These are phyloP conservation scores for Brettanomyces naardenensis DNA, from an alignment of 805 yeast species.

Conservation along the genomic window DNA sequence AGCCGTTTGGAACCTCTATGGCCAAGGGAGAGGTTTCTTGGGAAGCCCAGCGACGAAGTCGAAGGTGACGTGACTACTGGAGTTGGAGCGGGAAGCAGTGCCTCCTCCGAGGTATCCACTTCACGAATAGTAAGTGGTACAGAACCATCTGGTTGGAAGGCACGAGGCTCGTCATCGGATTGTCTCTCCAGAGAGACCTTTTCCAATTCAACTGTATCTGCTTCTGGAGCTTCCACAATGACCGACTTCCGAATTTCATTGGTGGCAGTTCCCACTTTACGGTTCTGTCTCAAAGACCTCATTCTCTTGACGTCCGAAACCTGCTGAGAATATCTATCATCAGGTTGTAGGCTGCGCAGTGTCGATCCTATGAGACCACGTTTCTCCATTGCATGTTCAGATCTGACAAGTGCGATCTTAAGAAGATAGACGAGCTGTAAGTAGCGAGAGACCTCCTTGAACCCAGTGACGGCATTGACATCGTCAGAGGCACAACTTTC, in stretches of 20 bases:
- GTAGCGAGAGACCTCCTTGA: constrained; percentile 57
- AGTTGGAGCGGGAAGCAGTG: too few relatives aligned
- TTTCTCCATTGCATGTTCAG: constrained; percentile 48
- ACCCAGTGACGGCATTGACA: constrained; percentile 43
- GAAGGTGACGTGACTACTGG: not conserved
- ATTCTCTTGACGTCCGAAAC: constrained; percentile 69
- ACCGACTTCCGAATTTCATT: constrained; percentile 56
- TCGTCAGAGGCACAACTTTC: constrained; percentile 50
- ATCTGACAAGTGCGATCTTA: constrained; percentile 77
- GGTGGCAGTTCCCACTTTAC: constrained; percentile 44
- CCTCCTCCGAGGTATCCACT: not conserved
- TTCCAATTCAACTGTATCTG: constrained; percentile 10
- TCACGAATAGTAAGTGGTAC: not conserved
- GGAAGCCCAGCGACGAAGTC: not conserved
- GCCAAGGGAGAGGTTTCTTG: constrained; percentile 12
- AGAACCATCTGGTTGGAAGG: not conserved
- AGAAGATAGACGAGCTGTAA: constrained; percentile 69
- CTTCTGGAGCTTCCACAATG: constrained; percentile 55
- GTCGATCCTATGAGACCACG: constrained; percentile 12
- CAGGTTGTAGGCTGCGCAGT: not conserved
- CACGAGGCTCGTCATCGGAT: not conserved
- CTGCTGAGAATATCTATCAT: constrained; percentile 56
- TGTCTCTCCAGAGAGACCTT: not conserved
- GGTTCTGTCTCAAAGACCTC: constrained; percentile 64
- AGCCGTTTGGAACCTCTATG: constrained; percentile 23